These are phyloP conservation scores for Camellia oleifera DNA, from an alignment of 179 eudicot species.

Conservation along the genomic window DNA sequence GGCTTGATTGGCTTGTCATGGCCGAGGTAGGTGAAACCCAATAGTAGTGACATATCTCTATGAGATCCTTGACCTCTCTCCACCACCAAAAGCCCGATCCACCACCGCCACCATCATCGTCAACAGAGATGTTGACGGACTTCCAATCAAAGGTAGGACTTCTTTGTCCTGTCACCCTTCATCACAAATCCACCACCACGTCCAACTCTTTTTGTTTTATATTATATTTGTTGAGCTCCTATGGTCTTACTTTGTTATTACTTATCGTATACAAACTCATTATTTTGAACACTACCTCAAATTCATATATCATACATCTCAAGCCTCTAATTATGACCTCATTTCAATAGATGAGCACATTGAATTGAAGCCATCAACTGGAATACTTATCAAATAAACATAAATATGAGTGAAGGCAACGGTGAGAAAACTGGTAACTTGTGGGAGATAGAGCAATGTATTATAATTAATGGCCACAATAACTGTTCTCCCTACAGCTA, in stretches of 20 bases:
- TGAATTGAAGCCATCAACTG: slow-evolving; percentile 2
- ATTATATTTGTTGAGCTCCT: too few species aligned
- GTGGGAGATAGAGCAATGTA: too few species aligned
- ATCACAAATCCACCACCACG: too few species aligned
- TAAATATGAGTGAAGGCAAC: background rate
- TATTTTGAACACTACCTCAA: background rate
- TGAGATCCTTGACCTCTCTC: too few species aligned
- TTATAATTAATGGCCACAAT: background rate
- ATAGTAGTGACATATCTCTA: background rate
- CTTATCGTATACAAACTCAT: background rate
- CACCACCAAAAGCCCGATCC: too few species aligned
- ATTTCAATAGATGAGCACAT: background rate
- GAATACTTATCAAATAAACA: background rate
- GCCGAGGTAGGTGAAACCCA: background rate
- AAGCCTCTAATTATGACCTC: background rate
- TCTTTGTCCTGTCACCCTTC: too few species aligned
- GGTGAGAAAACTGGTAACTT: background rate
- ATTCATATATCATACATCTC: background rate
- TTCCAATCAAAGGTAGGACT: too few species aligned
- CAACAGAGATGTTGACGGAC: too few species aligned
- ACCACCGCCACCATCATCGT: too few species aligned
- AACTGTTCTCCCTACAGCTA: background rate
- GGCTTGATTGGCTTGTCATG: background rate
- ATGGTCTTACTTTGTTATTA: background rate
- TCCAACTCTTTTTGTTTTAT: too few species aligned